Conservation (phyloP, 768 basidiomycete genomes). For the Coprinopsis strossmayeri region DNA sequence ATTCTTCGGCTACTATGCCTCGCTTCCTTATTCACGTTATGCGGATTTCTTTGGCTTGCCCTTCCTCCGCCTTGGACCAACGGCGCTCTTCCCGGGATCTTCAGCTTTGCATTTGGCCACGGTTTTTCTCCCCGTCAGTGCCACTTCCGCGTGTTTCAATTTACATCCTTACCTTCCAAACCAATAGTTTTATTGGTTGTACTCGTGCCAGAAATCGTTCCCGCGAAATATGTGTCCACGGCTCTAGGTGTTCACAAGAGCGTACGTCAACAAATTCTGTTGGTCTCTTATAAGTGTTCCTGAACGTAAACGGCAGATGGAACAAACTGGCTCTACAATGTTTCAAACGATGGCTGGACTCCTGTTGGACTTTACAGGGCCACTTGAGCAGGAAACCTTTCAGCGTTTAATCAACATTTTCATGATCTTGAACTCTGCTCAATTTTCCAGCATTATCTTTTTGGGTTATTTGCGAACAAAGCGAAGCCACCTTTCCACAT, state of each 20-base stretch:
- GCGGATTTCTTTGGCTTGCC: slow-evolving; percentile 61
- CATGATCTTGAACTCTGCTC: slow-evolving; percentile 48
- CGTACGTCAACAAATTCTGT: slow-evolving; percentile 34
- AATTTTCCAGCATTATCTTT: slow-evolving; percentile 43
- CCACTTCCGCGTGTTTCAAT: no score
- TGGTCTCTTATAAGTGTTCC: no score
- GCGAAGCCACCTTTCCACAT: slow-evolving; percentile 21
- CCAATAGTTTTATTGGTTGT: slow-evolving; percentile 72
- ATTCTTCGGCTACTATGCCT: slow-evolving; percentile 51
- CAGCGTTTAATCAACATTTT: slow-evolving; percentile 55
- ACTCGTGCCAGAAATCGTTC: slow-evolving; percentile 67
- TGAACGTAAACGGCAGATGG: no score
- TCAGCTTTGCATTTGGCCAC: slow-evolving; percentile 58
- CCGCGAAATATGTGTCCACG: slow-evolving; percentile 67
- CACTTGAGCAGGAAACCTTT: slow-evolving; percentile 25
- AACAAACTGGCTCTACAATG: slow-evolving; percentile 68
- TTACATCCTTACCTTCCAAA: no score
- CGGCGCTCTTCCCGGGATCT: slow-evolving; percentile 55
- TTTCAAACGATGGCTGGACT: slow-evolving; percentile 71
- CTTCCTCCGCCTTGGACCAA: slow-evolving; percentile 51
- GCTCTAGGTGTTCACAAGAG: slow-evolving; percentile 75
- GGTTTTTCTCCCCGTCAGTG: slow-evolving; percentile 66
- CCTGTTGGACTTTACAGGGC: slow-evolving; percentile 47
- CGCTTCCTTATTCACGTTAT: slow-evolving; percentile 53
- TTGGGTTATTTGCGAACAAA: slow-evolving; percentile 42